Evolutionary conservation across 2,329 filamentous ascomycete genomes (phyloP).

Genomic region (Diaporthe helianthi): DNA sequence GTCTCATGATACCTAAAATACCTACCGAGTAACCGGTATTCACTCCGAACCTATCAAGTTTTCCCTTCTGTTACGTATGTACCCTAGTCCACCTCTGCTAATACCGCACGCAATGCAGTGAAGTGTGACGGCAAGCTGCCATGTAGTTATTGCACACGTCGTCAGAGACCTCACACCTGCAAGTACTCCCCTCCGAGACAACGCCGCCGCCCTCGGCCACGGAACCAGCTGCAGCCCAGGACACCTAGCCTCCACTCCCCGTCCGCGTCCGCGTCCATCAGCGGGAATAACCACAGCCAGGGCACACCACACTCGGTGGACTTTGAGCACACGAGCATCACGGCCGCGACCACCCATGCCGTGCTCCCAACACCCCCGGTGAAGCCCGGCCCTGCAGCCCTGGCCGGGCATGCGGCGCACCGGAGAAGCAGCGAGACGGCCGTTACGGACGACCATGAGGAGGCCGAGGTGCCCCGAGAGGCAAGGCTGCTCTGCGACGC

Average conservation of each 20-base stretch:
- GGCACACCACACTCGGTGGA: slow-evolving; percentile 16
- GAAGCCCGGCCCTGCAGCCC: slow-evolving; percentile 10
- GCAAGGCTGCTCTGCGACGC: slow-evolving; percentile 59
- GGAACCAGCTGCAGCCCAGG: slow-evolving; percentile 35
- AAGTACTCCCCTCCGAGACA: slow-evolving; percentile 55
- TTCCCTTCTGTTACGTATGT: background rate
- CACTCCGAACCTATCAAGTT: background rate
- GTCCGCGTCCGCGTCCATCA: slow-evolving; percentile 8
- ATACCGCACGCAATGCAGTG: slow-evolving; percentile 37
- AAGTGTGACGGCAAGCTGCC: slow-evolving; percentile 63
- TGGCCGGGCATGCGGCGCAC: slow-evolving; percentile 17
- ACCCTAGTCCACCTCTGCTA: background rate
- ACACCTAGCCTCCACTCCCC: slow-evolving; percentile 35
- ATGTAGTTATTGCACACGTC: slow-evolving; percentile 56
- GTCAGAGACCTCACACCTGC: slow-evolving; percentile 52
- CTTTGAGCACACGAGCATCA: slow-evolving; percentile 24
- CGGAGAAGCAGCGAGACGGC: slow-evolving; percentile 43
- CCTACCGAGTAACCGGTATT: background rate
- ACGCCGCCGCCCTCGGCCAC: slow-evolving; percentile 40
- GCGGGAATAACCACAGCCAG: slow-evolving; percentile 19
- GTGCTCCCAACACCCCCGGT: background rate
- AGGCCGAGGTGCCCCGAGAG: slow-evolving; percentile 61
- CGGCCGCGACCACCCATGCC: slow-evolving; percentile 6
- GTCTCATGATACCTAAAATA: background rate
- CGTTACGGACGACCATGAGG: slow-evolving; percentile 46